A percentile compares a stretch with the other conserved stretches of the same genome.
Evolutionary conservation across 768 basidiomycete genomes (phyloP).

Genomic region (Leccinum olivaceopallidum): DNA sequence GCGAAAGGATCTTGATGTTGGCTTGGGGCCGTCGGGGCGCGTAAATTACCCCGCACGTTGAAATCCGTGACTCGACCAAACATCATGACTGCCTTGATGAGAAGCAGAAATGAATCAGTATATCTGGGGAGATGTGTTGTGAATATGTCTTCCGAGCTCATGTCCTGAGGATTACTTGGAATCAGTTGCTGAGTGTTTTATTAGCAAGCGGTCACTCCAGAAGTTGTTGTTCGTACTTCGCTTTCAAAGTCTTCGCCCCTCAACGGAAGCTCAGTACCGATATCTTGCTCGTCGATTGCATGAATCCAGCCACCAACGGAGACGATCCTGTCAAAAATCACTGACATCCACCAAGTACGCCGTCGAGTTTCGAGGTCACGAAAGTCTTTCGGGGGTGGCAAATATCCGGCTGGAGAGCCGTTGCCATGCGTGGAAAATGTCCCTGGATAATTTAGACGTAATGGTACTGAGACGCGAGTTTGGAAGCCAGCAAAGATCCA

Average conservation of each 20-base stretch:
- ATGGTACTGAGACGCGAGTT: constrained; percentile 76
- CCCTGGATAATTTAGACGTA: constrained; percentile 84
- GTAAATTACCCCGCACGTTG: constrained; percentile 73
- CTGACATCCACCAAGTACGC: constrained; percentile 91
- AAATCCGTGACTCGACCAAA: constrained; percentile 86
- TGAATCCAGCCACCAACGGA: constrained; percentile 87
- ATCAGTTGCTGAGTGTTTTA: constrained; percentile 47
- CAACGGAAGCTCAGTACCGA: constrained; percentile 82
- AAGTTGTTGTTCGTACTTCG: constrained; percentile 47
- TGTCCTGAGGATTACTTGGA: constrained; percentile 74
- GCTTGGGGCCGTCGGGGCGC: constrained; percentile 62
- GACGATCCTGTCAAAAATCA: constrained; percentile 81
- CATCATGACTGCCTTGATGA: constrained; percentile 82
- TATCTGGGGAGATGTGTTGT: constrained; percentile 71
- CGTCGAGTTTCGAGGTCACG: constrained; percentile 77
- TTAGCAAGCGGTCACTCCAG: constrained; percentile 15
- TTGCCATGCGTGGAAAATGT: constrained; percentile 71
- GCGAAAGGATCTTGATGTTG: constrained; percentile 74
- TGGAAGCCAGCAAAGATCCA: constrained; percentile 91
- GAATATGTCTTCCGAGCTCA: constrained; percentile 64
- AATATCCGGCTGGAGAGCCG: constrained; percentile 74
- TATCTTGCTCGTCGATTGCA: constrained; percentile 78
- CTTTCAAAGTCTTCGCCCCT: constrained; percentile 74
- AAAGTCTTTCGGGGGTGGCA: constrained; percentile 75
- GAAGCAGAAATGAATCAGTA: constrained; percentile 78